A percentile compares a stretch with the other conserved stretches of the same genome.
Conservation (phyloP, 148 eudicot genomes). For the Vaccinium macrocarpon region DNA sequence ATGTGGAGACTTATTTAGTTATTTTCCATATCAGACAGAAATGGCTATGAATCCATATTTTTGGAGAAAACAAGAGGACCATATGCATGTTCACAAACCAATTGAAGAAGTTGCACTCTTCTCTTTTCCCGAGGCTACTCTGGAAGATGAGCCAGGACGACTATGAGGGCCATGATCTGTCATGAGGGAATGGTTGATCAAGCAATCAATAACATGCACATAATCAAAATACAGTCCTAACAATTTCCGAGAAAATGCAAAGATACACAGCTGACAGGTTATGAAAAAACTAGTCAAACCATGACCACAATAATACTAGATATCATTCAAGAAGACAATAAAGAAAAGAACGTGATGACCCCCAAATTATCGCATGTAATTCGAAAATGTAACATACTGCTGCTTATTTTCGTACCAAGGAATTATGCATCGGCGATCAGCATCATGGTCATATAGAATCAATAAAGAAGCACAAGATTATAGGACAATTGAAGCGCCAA, state of each 20-base stretch:
- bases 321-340: background rate
- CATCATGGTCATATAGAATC: background rate
- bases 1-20: background rate
- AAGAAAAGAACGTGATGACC: background rate
- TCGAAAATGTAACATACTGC: background rate
- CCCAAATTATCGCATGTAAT: background rate
- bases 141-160: constrained; percentile 64
- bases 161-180: constrained; percentile 45
- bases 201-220: constrained; percentile 14
- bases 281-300: background rate
- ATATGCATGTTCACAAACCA: constrained; percentile 36
- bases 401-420: too few relatives aligned
- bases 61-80: background rate
- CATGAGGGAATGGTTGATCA: constrained; percentile 15
- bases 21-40: background rate
- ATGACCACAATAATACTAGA: background rate
- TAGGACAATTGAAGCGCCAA: background rate
- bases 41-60: background rate
- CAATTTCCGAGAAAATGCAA: background rate
- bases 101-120: constrained; percentile 34
- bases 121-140: constrained; percentile 34
- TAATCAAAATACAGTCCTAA: background rate
- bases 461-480: background rate
- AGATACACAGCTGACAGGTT: background rate
- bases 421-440: background rate